Conservation (phyloP, 805 yeast genomes). For the Pichia deserticola region DNA sequence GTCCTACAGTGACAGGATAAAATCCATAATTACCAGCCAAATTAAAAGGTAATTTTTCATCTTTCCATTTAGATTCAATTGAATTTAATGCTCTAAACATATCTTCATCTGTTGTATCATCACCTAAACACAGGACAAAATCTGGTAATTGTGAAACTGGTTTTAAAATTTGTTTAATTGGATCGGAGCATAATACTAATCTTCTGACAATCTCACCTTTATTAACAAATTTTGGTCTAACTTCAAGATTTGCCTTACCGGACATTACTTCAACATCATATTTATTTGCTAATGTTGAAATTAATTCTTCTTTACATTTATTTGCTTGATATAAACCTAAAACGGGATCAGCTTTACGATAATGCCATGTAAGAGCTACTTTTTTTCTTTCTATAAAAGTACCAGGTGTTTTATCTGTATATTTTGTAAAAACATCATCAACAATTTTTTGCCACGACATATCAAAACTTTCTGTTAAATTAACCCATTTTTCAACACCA, state of each 20-base stretch:
- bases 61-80: conserved; percentile 50
- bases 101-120: conserved; percentile 95
- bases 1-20: conserved; percentile 87
- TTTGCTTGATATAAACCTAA: conserved; percentile 82
- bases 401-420: conserved; percentile 88
- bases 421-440: conserved; percentile 59
- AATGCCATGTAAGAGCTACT: conserved; percentile 97
- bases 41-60: conserved; percentile 35
- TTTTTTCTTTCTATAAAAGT: conserved; percentile 78
- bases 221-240: conserved; percentile 90
- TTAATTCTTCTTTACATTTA: conserved; percentile 58
- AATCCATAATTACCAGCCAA: conserved; percentile 52
- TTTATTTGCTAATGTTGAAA: conserved; percentile 41
- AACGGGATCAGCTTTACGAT: conserved; percentile 89
- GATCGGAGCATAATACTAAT: conserved; percentile 60
- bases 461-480: conserved; percentile 72
- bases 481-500: conserved; percentile 65
- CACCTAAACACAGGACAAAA: conserved; percentile 86
- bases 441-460: conserved; percentile 95
- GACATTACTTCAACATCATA: conserved; percentile 92
- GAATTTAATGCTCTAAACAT: conserved; percentile 78
- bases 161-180: conserved; percentile 27
- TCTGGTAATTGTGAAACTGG: conserved; percentile 53
- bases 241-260: conserved; percentile 96
- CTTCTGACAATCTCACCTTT: conserved; percentile 93